These are phyloP conservation scores for Setaria viridis DNA, from an alignment of 202 grass and related monocot genomes.

Conservation along the genomic window DNA sequence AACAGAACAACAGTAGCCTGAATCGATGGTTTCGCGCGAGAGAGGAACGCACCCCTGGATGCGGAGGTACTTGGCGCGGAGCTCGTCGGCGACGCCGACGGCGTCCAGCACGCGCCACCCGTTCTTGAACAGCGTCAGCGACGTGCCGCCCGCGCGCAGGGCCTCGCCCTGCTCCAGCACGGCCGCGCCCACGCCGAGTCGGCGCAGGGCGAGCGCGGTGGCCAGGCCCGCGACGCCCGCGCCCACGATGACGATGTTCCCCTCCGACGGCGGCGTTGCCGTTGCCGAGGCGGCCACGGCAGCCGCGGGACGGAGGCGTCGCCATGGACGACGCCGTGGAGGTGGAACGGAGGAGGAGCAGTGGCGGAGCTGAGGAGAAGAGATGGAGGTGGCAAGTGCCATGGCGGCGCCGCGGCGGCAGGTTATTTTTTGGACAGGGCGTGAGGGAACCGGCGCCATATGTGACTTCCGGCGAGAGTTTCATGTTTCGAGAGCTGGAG, in stretches of 20 bases:
- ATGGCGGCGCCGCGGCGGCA: slow-evolving; percentile 27
- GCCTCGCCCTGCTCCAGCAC: slow-evolving; percentile 82
- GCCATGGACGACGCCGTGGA: neutral
- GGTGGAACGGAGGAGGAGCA: neutral
- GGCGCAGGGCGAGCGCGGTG: slow-evolving; percentile 69
- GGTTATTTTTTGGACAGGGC: slow-evolving; percentile 16
- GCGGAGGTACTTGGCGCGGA: slow-evolving; percentile 72
- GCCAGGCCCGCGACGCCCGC: slow-evolving; percentile 86
- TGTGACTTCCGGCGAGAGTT: neutral
- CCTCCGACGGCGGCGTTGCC: slow-evolving; percentile 11
- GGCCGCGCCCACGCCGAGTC: slow-evolving; percentile 65
- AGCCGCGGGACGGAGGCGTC: neutral
- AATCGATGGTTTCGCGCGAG: neutral
- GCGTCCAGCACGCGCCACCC: slow-evolving; percentile 90
- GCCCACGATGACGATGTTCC: slow-evolving; percentile 76
- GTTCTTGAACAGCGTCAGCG: slow-evolving; percentile 92
- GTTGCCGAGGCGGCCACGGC: neutral
- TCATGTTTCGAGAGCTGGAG: slow-evolving; percentile 16
- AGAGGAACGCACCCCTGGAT: slow-evolving; percentile 69
- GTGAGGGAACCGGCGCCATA: slow-evolving; percentile 3
- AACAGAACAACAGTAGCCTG: neutral
- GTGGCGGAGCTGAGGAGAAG: slow-evolving; percentile 19
- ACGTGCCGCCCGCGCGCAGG: slow-evolving; percentile 82
- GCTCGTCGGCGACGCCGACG: slow-evolving; percentile 83
- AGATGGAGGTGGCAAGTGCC: slow-evolving; percentile 23